phyloP scores from a whole-genome alignment of 2,329 filamentous ascomycete species.

The Colletotrichum kahawae region DNA sequence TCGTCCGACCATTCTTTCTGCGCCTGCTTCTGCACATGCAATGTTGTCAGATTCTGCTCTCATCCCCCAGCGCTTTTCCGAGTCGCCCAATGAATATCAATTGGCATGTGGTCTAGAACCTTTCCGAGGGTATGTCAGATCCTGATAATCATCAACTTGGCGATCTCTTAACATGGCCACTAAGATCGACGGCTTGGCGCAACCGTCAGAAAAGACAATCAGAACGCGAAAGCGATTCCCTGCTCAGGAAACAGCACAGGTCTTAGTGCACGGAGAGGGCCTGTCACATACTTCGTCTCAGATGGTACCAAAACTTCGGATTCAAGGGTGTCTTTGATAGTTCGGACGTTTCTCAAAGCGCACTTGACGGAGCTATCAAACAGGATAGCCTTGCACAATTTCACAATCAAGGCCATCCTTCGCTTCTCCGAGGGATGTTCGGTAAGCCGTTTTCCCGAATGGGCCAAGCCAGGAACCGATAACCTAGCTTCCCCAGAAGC shows the following conservation, averaged over 20 bases:
- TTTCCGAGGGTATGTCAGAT: neutral
- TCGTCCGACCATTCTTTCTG: neutral
- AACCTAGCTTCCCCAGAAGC: neutral
- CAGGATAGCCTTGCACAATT: neutral
- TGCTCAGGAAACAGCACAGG: neutral
- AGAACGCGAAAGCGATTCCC: neutral
- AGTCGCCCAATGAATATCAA: neutral
- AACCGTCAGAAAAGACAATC: neutral
- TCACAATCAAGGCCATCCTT: neutral
- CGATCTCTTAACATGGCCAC: neutral
- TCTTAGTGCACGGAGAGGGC: neutral
- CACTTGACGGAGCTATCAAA: neutral
- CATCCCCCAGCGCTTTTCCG: neutral
- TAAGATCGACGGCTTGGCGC: neutral
- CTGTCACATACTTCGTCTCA: constrained; percentile 9
- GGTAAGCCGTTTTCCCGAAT: neutral
- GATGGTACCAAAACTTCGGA: neutral
- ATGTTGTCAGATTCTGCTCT: neutral
- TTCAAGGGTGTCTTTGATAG: neutral
- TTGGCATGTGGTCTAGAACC: neutral
- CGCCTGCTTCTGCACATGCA: neutral
- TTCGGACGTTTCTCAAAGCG: neutral
- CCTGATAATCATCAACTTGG: neutral
- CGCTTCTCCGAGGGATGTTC: neutral
- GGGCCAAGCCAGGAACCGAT: neutral